Conservation (phyloP, 345 rosid species). For the Cochlearia excelsa region DNA sequence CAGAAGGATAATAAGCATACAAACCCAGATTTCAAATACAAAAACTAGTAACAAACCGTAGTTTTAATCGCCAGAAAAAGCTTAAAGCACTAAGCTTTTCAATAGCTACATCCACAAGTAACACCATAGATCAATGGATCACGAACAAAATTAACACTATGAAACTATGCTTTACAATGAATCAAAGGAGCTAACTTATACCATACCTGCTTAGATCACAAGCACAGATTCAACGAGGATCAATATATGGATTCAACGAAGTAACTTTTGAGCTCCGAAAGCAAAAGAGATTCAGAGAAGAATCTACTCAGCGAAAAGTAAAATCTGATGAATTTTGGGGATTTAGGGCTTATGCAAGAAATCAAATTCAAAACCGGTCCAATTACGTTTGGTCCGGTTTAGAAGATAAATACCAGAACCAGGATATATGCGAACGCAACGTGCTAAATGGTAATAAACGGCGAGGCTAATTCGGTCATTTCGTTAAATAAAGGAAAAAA, state of each 20-base stretch:
- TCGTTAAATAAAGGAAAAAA: slow-evolving; percentile 15
- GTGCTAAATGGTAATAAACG: slow-evolving; percentile 20
- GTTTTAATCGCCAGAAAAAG: slow-evolving; percentile 16
- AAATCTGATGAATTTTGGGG: slow-evolving; percentile 19
- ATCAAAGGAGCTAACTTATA: not conserved
- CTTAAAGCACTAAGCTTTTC: slow-evolving; percentile 19
- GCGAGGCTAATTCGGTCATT: slow-evolving; percentile 23
- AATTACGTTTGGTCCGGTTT: slow-evolving; percentile 17
- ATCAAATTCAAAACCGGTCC: slow-evolving; percentile 21
- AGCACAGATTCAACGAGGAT: not conserved
- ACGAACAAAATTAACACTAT: slow-evolving; percentile 5
- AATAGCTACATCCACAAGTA: not conserved
- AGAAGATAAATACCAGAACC: slow-evolving; percentile 11
- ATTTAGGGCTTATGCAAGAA: slow-evolving; percentile 25
- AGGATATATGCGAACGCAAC: slow-evolving; percentile 29
- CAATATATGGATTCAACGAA: not conserved
- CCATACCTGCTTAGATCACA: slow-evolving; percentile 19
- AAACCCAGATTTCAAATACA: slow-evolving; percentile 11
- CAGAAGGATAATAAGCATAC: slow-evolving; percentile 13
- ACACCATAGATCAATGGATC: slow-evolving; percentile 3
- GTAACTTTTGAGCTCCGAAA: slow-evolving; percentile 9
- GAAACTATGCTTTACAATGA: not conserved
- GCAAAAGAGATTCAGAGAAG: not conserved
- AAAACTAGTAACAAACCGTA: not conserved
- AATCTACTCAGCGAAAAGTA: slow-evolving; percentile 2